Conservation (phyloP, 257 asterid species). For the Catharanthus roseus region DNA sequence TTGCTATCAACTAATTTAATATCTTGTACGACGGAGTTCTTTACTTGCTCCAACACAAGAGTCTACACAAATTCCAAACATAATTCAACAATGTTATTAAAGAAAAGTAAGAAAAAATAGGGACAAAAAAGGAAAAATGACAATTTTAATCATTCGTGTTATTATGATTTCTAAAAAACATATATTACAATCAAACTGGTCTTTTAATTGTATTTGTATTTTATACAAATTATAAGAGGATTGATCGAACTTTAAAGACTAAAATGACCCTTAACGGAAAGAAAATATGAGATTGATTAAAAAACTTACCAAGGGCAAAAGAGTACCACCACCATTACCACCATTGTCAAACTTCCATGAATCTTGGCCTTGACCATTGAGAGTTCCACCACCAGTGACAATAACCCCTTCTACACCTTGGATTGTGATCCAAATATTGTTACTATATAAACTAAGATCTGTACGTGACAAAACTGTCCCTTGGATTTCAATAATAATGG, state of each 20-base stretch:
- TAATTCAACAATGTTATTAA: background rate
- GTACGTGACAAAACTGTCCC: constrained; percentile 7
- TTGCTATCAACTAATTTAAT: constrained; percentile 42
- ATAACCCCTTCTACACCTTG: background rate
- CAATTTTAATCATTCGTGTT: too few relatives aligned
- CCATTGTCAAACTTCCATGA: background rate
- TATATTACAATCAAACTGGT: too few relatives aligned
- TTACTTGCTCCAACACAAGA: constrained; percentile 27
- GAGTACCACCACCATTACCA: background rate
- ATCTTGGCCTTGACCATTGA: constrained; percentile 11
- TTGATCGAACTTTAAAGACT: too few relatives aligned
- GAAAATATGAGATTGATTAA: background rate
- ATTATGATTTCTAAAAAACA: too few relatives aligned
- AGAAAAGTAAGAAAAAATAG: background rate
- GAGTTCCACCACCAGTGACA: constrained; percentile 7
- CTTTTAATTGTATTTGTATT: too few relatives aligned
- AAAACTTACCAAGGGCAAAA: constrained; percentile 43
- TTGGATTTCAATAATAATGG: constrained; percentile 9
- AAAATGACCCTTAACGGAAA: too few relatives aligned
- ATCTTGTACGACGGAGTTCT: constrained; percentile 19
- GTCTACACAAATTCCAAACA: constrained; percentile 28
- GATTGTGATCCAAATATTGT: constrained; percentile 2
- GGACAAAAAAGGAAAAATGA: too few relatives aligned
- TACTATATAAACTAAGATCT: constrained; percentile 3
- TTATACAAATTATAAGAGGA: too few relatives aligned